Evolutionary conservation across 768 basidiomycete species (phyloP), one percentile per base, ranked within the genome.

Genomic region (Tylopilus subfusipes): DNA sequence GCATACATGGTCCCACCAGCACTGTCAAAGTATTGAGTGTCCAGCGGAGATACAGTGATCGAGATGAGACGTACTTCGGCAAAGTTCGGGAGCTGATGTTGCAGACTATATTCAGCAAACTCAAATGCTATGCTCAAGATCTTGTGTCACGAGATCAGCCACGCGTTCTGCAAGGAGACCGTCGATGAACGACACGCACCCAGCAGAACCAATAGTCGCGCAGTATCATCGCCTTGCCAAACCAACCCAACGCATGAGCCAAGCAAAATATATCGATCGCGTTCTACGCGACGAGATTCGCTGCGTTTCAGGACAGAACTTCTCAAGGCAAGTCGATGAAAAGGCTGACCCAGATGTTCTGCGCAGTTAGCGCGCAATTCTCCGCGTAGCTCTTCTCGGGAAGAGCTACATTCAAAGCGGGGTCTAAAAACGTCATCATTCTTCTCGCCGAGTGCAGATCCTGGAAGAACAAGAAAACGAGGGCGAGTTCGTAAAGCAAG

Each of bases 151-250:
- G 60, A 36, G 36, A 56, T 57, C 47, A 59, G 57, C 45, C 46
- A 30, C 33, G 36, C 39, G 36, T 30, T 52, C 31, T 14, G n/a
- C 39, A 42, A 52, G 48, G 36, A n/a, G 43, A 56, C 11, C 0
- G 2, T 22, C 29, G 45, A 49, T 40, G 38, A 54, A 48, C 43
- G 42, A 4, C 24, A 70, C 75, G 54, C 63, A 91, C 90, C 90
- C 92, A 93, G 64, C 92, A 93, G 65, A 93, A 93, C 91, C 91
- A 93, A 64, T 94, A 93, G 64, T 94, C 92, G 22, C 92, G 82
- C 64, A 94, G 70, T 61, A 94, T 86, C 78, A 93, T 80, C 4
- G 92, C 91, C 70, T 94, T 94, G 40, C 91, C 90, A 67, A 91
- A 93, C 91, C 91, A 94, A 6, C 91, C 91, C 45, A 93, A 67